Evolutionary conservation across 768 basidiomycete species (phyloP), one percentile per base, ranked within the genome.

Genomic region (Lepiota subincarnata): DNA sequence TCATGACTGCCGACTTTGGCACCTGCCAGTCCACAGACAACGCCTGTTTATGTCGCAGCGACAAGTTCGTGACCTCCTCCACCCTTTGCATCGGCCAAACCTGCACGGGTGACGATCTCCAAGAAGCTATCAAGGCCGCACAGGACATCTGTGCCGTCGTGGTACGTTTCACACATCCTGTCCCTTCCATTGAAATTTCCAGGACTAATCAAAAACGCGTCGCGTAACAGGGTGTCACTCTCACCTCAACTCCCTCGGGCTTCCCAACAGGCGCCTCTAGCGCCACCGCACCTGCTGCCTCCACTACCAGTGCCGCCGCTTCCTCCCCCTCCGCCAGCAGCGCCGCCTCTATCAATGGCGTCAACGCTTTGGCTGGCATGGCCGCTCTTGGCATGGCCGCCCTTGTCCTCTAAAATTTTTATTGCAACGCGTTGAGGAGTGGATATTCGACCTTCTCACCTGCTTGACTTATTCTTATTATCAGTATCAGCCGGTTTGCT

Each of bases 41-140:
- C 62, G 57, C 59, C 22, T 91, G 89, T 60, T 69, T 86, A 26
- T 88, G 86, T 76, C 66, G 69, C 4, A 71, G 68, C 62, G 0
- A 59, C 16, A n/a, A 53, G 1, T 87, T 84, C 62, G 59, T 86
- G 55, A 44, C 53, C 36, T 62, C 64, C 49, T 74, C 75, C 43
- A 78, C 80, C 35, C 1, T 59, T 0, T 87, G 86, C 67, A 77
- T 86, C 56, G 18, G 64, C 46, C 35, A 45, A 3, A 57, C 66
- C n/a, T 87, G 86, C 72, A 55, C 58, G 0, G 77, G 74, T 43
- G 36, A 34, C 10, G 82, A 86, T 61, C 70, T 83, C 53, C 28
- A 58, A 20, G 59, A 47, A 11, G 79, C 84, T n/a, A 63, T 76
- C 47, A 16, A 50, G 0, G 66, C 63, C 49, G 76, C 83, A 5